Base-by-base conservation (phyloP, 2,329 filamentous ascomycete genomes). In the Didymellaceae sp. region DNA sequence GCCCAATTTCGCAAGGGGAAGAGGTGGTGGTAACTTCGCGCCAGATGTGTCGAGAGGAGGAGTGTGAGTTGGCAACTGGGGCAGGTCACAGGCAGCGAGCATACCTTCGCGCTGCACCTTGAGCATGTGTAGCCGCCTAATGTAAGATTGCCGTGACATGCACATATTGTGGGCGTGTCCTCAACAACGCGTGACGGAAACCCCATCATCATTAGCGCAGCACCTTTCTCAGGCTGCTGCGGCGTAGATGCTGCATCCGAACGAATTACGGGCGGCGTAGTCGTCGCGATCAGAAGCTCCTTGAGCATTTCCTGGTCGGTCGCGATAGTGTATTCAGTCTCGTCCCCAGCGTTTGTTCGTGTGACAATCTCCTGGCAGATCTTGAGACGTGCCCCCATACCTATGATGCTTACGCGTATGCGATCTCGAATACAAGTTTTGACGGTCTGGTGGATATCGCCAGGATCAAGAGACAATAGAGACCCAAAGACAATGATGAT, bases 401-500 rank as follows among this genome's bases (percentile, higher is more conserved):
- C 94, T 46, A 99, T 89, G 44, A 99, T 86, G 32, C 88, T 88
- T 9, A 97, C 91, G 13, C 91, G 86, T 62, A 99, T 91, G 49
- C 87, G 86, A 74, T 97, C 91, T 58, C 82, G 79, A 31, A 96
- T 84, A 22, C 97, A 87, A 26, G 83, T 83, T 40, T 80, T 79
- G 67, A 97, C 91, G 0, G 93, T 97, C 61, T 91, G 86, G 76
- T 96, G 90, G 52, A 99, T 97, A 72, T 99, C 94, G 52, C 92
- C 91, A 0, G 94, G 94, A 67, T 99, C 94, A 61, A 89, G 89
- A 25, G 91, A 93, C 32, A 96, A 82, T 6, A 99, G 82, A 9
- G 93, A 93, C 30, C 94, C 94, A 69, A 94, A 96, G 39, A 97
- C 85, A 51, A 99, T 85, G 26, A 99, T 85, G 6, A 97, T 87